Evolutionary conservation across 495 filamentous ascomycete genomes (phyloP).

Genomic region (Neurospora sublineolata): DNA sequence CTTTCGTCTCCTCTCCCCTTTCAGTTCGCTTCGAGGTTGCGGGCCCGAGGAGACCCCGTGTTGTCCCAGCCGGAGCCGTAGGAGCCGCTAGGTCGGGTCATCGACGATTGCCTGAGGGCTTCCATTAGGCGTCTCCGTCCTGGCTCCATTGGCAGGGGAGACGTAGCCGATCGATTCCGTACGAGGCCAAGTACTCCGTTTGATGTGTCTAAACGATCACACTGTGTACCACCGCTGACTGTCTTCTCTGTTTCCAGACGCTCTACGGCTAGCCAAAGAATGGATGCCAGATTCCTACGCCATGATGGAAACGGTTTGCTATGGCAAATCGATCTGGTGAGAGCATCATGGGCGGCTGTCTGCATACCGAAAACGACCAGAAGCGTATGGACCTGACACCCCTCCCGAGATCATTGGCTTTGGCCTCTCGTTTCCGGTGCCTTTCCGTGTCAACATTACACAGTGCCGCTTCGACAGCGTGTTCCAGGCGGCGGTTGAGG

Average conservation of each 20-base stretch:
- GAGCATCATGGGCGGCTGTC: background rate
- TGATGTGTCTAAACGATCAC: background rate
- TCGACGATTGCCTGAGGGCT: background rate
- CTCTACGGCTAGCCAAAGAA: background rate
- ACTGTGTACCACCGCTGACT: background rate
- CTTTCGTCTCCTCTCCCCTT: background rate
- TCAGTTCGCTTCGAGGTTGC: background rate
- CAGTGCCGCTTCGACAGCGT: background rate
- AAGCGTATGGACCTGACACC: background rate
- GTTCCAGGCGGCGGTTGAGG: constrained; percentile 14
- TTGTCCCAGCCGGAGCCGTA: background rate
- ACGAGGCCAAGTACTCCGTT: background rate
- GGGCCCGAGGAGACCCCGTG: background rate
- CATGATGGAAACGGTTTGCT: background rate
- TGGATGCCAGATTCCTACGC: background rate
- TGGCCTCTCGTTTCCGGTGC: background rate
- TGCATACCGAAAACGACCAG: background rate
- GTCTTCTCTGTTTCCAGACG: background rate
- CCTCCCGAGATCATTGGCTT: background rate
- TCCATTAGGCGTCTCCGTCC: background rate
- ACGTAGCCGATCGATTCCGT: background rate
- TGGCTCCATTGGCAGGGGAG: background rate
- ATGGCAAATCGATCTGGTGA: background rate
- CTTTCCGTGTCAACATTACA: background rate
- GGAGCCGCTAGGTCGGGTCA: background rate